Evolutionary conservation across 2,329 filamentous ascomycete genomes (phyloP), one percentile per base, ranked within the genome.

Genomic region (Myriosclerotinia scirpicola): DNA sequence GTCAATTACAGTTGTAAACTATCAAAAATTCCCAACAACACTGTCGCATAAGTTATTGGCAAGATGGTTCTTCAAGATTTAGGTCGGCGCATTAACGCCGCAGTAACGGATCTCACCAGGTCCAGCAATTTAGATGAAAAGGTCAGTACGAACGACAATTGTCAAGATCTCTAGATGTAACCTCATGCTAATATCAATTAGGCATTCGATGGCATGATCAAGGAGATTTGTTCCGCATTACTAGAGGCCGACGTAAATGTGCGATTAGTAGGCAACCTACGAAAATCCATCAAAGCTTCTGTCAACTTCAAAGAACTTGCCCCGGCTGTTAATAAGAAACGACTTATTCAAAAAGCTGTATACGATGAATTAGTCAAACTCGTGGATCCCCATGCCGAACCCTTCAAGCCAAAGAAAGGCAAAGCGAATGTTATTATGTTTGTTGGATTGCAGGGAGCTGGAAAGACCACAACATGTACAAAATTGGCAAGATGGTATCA

Each of bases 401-500:
- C 94, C 0, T 99, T 97, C 84, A 95, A 96, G 78, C 93, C 94
- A 30, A 97, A 96, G 82, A 99, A 98, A 81, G 93, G 93, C 71
- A 95, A 93, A 78, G 84, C 90, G 70, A 99, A 97, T 78, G 91
- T 99, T 76, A 97, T 99, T 79, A 99, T 99, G 95, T 98, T 99
- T 78, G 95, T 99, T 70, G 95, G 95, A 81, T 84, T 99, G 59
- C 95, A 99, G 80, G 95, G 95, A 83, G 92, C 94, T 6, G 95
- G 95, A 78, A 99, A 99, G 80, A 99, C 95, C 34, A 99, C 95
- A 1, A 96, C 94, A 15, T 98, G 95, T 84, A 99, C 95, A 52
- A 99, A 99, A 80, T 84, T 99, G 70, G 95, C 95, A 22, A 83
- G 93, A 67, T 94, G 96, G 83, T 99, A 99, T 80, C 91, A 96